Evolutionary conservation across 75 land plant genomes (phyloP).

Genomic region (Pinus taeda): DNA sequence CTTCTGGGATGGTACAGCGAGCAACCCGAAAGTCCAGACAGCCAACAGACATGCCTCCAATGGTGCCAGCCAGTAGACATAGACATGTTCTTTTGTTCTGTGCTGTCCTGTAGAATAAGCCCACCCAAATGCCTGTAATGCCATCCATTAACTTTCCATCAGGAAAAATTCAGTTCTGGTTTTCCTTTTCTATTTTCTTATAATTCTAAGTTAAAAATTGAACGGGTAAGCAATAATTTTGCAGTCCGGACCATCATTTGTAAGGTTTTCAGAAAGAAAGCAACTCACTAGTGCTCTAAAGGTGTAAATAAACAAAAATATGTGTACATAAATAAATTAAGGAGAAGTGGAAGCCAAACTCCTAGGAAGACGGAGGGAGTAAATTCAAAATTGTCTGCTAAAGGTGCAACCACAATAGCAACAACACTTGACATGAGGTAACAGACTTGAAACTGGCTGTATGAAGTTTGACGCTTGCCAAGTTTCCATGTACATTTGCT

Average conservation of each 20-base stretch:
- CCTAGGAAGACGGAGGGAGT: not conserved
- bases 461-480: too few relatives aligned
- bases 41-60: conserved; percentile 64
- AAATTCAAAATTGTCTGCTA: not conserved
- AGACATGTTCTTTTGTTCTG: conserved; percentile 67
- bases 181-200: not conserved
- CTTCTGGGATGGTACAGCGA: conserved; percentile 12
- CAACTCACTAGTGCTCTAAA: not conserved
- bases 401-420: not conserved
- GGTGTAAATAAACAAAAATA: not conserved
- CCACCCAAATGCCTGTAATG: conserved; percentile 83
- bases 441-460: not conserved
- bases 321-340: not conserved
- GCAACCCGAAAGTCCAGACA: conserved; percentile 44
- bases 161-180: not conserved
- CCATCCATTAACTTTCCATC: not conserved
- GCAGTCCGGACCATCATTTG: not conserved
- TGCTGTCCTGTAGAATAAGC: conserved; percentile 76
- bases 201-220: not conserved
- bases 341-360: not conserved
- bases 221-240: not conserved
- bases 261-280: not conserved
- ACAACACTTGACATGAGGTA: not conserved
- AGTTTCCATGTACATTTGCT: not conserved
- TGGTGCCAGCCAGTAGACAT: conserved; percentile 91